These are phyloP conservation scores for Trichoderma atroviride DNA, from an alignment of 2,329 filamentous ascomycete species.

Conservation along the genomic window DNA sequence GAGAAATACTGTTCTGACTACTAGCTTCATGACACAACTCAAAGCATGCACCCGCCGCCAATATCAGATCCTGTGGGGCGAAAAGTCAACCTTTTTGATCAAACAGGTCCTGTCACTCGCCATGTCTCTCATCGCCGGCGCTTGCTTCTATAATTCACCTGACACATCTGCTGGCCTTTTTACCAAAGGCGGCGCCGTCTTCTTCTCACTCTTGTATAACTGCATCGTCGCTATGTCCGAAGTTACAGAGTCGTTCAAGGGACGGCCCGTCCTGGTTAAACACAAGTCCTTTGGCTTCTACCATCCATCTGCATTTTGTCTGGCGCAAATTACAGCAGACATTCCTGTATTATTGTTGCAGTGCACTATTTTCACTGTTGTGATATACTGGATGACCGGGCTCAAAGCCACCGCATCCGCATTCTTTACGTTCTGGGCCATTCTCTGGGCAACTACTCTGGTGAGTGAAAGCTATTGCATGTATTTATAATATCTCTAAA, in stretches of 20 bases:
- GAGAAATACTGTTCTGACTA: conserved; percentile 58
- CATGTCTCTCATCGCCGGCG: conserved; percentile 65
- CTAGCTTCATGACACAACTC: conserved; percentile 58
- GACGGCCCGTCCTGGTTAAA: conserved; percentile 61
- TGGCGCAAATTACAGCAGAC: conserved; percentile 58
- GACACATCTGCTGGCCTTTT: conserved; percentile 62
- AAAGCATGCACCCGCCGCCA: conserved; percentile 60
- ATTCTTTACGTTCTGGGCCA: conserved; percentile 65
- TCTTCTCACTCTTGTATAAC: conserved; percentile 66
- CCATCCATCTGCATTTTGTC: conserved; percentile 61
- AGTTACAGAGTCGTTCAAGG: conserved; percentile 64
- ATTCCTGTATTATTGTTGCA: conserved; percentile 62
- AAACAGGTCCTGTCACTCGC: conserved; percentile 60
- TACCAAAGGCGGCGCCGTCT: conserved; percentile 64
- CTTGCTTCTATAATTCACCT: conserved; percentile 67
- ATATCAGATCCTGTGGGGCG: conserved; percentile 67
- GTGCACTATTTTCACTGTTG: conserved; percentile 58
- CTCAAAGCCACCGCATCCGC: conserved; percentile 52
- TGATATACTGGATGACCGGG: conserved; percentile 67
- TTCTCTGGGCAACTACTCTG: conserved; percentile 55
- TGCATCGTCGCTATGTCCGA: conserved; percentile 65
- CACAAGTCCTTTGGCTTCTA: conserved; percentile 61
- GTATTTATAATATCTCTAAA: background rate
- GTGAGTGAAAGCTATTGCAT: conserved; percentile 37
- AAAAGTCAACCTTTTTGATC: conserved; percentile 65